These are phyloP conservation scores for Dryas drummondii DNA, from an alignment of 306 rosid genomes.

Conservation along the genomic window DNA sequence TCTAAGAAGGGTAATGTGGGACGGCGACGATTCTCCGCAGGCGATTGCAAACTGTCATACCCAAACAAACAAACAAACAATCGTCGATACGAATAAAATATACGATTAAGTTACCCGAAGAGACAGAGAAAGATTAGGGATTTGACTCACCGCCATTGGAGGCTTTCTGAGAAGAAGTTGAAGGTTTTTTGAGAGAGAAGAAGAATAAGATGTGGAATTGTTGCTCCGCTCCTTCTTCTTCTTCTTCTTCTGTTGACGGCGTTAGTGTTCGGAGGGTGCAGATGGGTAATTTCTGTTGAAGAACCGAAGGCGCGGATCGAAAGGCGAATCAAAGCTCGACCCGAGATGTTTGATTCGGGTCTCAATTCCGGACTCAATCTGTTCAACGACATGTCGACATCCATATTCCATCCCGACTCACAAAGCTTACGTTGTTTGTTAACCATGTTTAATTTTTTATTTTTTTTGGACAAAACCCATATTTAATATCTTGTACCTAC, in stretches of 20 bases:
- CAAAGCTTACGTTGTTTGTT: too few relatives aligned
- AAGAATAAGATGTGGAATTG: slow-evolving; percentile 4
- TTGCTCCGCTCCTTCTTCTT: background rate
- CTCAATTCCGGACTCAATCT: too few relatives aligned
- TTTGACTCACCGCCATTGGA: slow-evolving; percentile 34
- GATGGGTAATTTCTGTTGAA: too few relatives aligned
- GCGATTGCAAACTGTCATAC: slow-evolving; percentile 32
- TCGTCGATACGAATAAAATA: background rate
- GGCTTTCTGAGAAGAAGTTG: background rate
- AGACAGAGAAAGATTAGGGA: background rate
- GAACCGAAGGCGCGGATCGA: too few relatives aligned
- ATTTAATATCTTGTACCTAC: too few relatives aligned
- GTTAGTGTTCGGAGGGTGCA: too few relatives aligned
- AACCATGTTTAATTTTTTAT: too few relatives aligned
- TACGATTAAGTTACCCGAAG: background rate
- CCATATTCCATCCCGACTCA: too few relatives aligned
- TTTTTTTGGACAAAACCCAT: too few relatives aligned
- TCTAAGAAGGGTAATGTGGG: slow-evolving; percentile 33
- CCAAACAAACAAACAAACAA: background rate
- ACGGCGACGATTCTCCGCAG: slow-evolving; percentile 40
- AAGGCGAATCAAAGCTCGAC: too few relatives aligned
- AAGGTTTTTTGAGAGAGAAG: background rate
- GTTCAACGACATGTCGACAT: too few relatives aligned
- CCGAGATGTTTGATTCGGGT: too few relatives aligned
- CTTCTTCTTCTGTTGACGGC: slow-evolving; percentile 2